Conservation (phyloP, 2,329 filamentous ascomycete species). For the Zymoseptoria ardabiliae region DNA sequence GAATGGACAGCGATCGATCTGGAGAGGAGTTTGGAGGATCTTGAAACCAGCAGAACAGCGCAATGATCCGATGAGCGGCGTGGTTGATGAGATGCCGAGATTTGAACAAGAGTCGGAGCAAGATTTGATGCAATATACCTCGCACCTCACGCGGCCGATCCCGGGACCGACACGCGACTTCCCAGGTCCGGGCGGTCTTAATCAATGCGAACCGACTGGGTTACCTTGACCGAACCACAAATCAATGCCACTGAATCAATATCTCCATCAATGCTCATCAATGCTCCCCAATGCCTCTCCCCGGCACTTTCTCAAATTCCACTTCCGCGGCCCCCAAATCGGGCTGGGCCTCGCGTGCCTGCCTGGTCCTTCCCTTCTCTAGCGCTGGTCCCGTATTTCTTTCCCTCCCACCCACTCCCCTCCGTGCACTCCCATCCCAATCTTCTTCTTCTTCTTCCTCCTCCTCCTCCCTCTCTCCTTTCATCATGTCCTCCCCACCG, state of each 20-base stretch:
- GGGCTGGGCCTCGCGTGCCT: background rate
- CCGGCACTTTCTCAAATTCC: background rate
- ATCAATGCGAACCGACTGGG: background rate
- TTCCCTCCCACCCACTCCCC: background rate
- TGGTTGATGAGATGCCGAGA: no score
- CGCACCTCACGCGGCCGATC: no score
- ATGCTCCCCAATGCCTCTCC: background rate
- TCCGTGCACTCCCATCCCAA: background rate
- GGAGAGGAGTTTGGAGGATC: no score
- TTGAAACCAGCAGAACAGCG: no score
- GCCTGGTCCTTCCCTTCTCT: background rate
- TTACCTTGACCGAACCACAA: background rate
- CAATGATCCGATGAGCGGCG: no score
- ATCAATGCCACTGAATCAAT: background rate
- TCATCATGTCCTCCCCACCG: slow-evolving; percentile 22
- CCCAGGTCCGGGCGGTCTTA: background rate
- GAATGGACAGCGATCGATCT: no score
- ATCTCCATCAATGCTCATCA: background rate
- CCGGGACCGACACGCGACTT: no score
- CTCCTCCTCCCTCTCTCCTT: slow-evolving; percentile 11
- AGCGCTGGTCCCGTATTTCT: slow-evolving; percentile 4
- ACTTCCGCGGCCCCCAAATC: background rate
- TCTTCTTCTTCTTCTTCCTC: no score
- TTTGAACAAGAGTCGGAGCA: no score
- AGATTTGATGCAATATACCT: no score